Percentiles rank a stretch among this genome's conserved stretches.
Evolutionary conservation across 148 eudicot species (phyloP).

Genomic region (Vaccinium vitisidaea): DNA sequence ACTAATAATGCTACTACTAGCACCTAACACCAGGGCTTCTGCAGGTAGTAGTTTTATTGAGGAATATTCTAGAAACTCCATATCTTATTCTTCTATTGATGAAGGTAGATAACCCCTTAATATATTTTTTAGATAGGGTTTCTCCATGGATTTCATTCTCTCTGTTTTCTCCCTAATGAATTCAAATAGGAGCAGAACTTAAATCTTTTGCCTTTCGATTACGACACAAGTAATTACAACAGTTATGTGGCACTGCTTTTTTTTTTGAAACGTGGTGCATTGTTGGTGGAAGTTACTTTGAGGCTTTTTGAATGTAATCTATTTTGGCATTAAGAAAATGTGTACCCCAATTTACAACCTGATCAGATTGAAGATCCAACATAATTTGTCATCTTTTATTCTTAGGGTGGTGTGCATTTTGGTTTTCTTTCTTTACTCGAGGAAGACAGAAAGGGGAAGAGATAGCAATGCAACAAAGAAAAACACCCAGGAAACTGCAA

Average conservation of each 20-base stretch:
- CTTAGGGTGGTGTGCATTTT: not conserved
- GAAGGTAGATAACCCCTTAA: conserved; percentile 49
- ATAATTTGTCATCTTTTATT: not conserved
- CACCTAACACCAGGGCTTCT: conserved; percentile 35
- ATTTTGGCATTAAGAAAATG: not conserved
- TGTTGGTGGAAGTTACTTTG: not conserved
- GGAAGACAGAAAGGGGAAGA: not conserved
- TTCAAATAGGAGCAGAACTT: not conserved
- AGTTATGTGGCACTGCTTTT: not conserved
- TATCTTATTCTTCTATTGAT: conserved; percentile 67
- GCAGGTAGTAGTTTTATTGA: conserved; percentile 40
- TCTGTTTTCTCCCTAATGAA: not conserved
- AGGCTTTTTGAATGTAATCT: not conserved
- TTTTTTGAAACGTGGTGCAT: not conserved
- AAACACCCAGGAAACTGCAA: not conserved
- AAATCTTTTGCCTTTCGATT: not conserved
- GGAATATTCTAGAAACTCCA: conserved; percentile 73
- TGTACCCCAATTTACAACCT: not conserved
- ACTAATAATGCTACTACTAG: too few relatives aligned
- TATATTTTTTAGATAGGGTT: not conserved
- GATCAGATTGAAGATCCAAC: not conserved
- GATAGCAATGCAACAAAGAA: not conserved
- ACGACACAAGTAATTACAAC: not conserved
- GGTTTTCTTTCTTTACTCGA: not conserved
- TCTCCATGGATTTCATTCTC: not conserved